Base-by-base conservation (phyloP, 345 rosid species). In the Eutrema heterophyllum region DNA sequence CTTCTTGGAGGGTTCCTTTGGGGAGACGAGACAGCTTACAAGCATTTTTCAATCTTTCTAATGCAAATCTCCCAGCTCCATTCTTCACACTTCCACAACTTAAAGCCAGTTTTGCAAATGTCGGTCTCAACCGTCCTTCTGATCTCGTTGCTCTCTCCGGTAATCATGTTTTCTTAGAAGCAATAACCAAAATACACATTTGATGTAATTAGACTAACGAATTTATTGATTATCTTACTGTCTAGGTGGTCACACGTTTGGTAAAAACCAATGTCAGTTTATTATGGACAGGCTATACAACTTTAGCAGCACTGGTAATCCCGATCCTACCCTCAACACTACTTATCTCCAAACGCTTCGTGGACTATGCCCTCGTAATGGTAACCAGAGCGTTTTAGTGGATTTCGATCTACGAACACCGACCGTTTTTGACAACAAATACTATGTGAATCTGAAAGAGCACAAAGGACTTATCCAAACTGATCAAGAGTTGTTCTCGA, bases 231-330 rank as follows among this genome's bases (percentile, higher is more conserved):
- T n/a, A 29, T 30, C n/a, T 55, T 6, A 38, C 7, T 7, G 9
- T 36, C n/a, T 68, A 81, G 91, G 89, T 16, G 78, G 78, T 39
- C 92, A 86, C 54, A 80, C 89, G 18, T 78, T 87, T 62, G 92
- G 92, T 16, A 51, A 65, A 35, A 87, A 83, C 24, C 81, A 66
- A 76, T 87, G 92, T 53, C 36, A 15, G 0, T 75, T 84, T 41
- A 84, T 86, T 70, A 45, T 64, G 80, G 72, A 52, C 75, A 68
- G 89, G 49, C 43, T 87, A 30, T 81, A 77, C 86, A 69, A 87
- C 79, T 87, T 87, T 73, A 54, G 75, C 2, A 50, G 7, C 5
- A 72, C 74, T 1, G 79, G 83, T 32, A 16, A 52, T 5, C 82
- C 87, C 1, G 89, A 86, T 53, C 66, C 67, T 4, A 82, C 86